Base-by-base conservation (phyloP, 2,329 filamentous ascomycete genomes). In the Colletotrichum spaethianum region DNA sequence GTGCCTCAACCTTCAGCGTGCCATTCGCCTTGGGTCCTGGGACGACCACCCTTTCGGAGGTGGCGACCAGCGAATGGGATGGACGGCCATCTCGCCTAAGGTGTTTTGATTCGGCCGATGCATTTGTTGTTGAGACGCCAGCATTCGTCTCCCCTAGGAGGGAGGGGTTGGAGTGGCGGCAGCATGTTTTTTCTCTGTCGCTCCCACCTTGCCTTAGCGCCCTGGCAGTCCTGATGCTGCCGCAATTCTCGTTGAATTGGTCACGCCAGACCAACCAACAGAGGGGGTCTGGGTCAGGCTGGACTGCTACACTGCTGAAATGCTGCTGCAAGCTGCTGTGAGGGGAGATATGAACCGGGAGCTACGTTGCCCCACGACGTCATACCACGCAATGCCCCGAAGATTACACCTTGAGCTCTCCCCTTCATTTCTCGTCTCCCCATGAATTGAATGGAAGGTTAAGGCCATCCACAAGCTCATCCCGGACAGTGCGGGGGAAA, bases 211-310 rank as follows among this genome's bases (percentile, higher is more conserved):
- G 46, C 44, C 44, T 63, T 59, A 60, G 65, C 59, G 65, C 44
- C 57, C 44, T 70, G 44, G 28, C 26, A 33, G 26, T 46, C 42
- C 44, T 53, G 53, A 63, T 63, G 69, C n/a, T 40, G 59, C 63
- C 64, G 52, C 60, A 73, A 70, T 72, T 74, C 72, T 74, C 68
- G 72, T 74, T 68, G 64, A 74, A 74, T 70, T 74, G 57, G 31
- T 69, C 72, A 65, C 46, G 26, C n/a, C 42, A 65, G 53, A 44
- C 50, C 53, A 48, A 62, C 56, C 59, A 62, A 48, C 31, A 48
- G 59, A 59, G 36, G 46, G 23, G 23, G 61, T 11, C 23, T 33
- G 44, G 33, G 46, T 9, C 26, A 38, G 14, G 14, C 31, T 40
- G 12, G 44, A 8, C 26, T 50, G n/a, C 16, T 23, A 61, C 44